These are phyloP conservation scores for Microascus cirrosus DNA, from an alignment of 2,329 filamentous ascomycete species.

Conservation along the genomic window DNA sequence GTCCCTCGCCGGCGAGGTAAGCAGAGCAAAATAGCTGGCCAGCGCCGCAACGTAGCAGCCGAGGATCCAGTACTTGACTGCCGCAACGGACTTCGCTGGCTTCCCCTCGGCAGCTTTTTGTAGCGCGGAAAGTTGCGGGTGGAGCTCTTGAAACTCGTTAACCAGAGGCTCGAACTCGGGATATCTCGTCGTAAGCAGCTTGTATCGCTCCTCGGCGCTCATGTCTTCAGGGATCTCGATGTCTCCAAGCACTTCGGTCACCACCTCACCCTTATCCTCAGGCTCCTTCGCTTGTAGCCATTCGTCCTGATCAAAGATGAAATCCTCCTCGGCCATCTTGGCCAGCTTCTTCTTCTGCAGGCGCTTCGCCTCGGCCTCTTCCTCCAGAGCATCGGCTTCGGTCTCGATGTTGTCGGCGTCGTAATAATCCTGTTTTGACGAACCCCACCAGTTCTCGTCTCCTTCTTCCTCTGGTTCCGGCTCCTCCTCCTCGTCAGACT, in stretches of 20 bases:
- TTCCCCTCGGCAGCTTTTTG: constrained; percentile 45
- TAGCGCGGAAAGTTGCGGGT: constrained; percentile 50
- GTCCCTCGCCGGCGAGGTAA: constrained; percentile 68
- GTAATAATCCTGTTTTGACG: constrained; percentile 85
- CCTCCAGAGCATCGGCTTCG: constrained; percentile 65
- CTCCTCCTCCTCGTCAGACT: constrained; percentile 38
- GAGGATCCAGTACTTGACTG: constrained; percentile 68
- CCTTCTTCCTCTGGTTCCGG: constrained; percentile 43
- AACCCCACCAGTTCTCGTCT: constrained; percentile 70
- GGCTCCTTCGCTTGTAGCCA: constrained; percentile 56
- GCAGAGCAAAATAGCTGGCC: constrained; percentile 86
- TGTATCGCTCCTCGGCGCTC: constrained; percentile 60
- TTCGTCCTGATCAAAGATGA: constrained; percentile 81
- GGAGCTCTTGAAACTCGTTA: constrained; percentile 66
- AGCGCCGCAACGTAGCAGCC: constrained; percentile 79
- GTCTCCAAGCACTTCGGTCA: constrained; percentile 80
- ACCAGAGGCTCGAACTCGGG: constrained; percentile 85
- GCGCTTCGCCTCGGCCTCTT: constrained; percentile 81
- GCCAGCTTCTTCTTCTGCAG: constrained; percentile 85
- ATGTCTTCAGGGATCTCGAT: constrained; percentile 73
- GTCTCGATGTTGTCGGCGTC: constrained; percentile 65
- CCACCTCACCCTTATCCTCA: constrained; percentile 39
- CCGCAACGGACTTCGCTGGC: constrained; percentile 40
- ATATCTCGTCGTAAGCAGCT: constrained; percentile 69
- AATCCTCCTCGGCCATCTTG: constrained; percentile 84